These are phyloP conservation scores for Moelleriella libera DNA, from an alignment of 2,329 filamentous ascomycete genomes.

Conservation along the genomic window DNA sequence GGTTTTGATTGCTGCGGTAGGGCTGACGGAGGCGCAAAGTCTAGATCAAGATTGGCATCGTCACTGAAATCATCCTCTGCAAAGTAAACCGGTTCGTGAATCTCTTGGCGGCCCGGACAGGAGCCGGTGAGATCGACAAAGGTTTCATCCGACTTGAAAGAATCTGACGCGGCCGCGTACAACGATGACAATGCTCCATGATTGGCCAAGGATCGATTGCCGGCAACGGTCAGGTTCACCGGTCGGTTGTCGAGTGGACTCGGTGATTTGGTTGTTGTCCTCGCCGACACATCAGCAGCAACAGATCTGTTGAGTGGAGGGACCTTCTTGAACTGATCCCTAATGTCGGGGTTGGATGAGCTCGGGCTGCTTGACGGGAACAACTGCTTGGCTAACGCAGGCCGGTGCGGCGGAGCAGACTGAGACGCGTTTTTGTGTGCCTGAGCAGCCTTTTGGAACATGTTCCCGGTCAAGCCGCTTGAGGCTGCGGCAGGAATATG, in stretches of 20 bases:
- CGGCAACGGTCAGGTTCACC: constrained; percentile 15
- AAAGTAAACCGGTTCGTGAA: constrained; percentile 37
- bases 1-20: constrained; percentile 23
- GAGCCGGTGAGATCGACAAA: constrained; percentile 20
- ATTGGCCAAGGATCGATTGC: constrained; percentile 1
- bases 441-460: constrained; percentile 7
- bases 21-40: constrained; percentile 46
- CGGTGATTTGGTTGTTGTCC: constrained; percentile 14
- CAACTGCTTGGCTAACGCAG: constrained; percentile 32
- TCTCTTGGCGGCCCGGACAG: constrained; percentile 10
- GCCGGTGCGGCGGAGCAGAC: constrained; percentile 13
- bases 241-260: constrained; percentile 15
- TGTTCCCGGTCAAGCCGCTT: constrained; percentile 1
- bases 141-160: constrained; percentile 24
- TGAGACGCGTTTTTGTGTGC: constrained; percentile 14
- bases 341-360: constrained; percentile 29
- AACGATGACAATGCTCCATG: constrained; percentile 13
- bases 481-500: constrained; percentile 6
- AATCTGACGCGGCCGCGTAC: constrained; percentile 27
- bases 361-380: constrained; percentile 43
- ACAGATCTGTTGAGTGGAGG: constrained; percentile 19
- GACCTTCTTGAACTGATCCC: constrained; percentile 32
- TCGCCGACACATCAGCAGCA: constrained; percentile 21
- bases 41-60: constrained; percentile 60
- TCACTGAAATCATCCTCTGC: constrained; percentile 79